Percentiles rank a stretch among this genome's conserved stretches.
phyloP scores from a whole-genome alignment of 805 yeast species.

The Pichia occidentalis region DNA sequence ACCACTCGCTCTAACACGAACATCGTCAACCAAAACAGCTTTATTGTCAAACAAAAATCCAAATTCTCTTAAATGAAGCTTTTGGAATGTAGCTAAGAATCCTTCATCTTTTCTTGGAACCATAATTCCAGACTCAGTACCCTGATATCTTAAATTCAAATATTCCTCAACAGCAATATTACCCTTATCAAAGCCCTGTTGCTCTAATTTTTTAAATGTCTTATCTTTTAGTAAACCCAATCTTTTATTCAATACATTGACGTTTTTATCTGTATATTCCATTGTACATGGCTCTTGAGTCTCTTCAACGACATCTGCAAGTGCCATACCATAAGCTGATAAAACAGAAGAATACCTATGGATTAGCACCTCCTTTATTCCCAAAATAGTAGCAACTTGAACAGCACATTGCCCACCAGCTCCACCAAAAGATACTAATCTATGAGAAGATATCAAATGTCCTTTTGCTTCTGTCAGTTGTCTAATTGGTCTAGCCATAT shows the following conservation, averaged over 20 bases:
- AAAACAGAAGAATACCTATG: constrained; percentile 79
- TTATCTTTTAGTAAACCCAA: constrained; percentile 38
- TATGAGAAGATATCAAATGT: constrained; percentile 54
- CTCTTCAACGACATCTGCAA: constrained; percentile 81
- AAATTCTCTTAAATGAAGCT: constrained; percentile 61
- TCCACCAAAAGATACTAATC: constrained; percentile 82
- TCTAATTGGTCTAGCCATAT: constrained; percentile 88
- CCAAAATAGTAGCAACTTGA: constrained; percentile 65
- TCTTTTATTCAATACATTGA: constrained; percentile 34
- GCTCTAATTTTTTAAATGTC: constrained; percentile 35
- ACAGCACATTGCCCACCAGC: constrained; percentile 92
- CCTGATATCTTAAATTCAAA: constrained; percentile 74
- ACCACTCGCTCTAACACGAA: constrained; percentile 71
- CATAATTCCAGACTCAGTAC: constrained; percentile 86
- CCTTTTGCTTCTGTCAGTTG: constrained; percentile 84
- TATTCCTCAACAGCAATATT: constrained; percentile 53
- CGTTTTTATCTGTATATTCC: constrained; percentile 31
- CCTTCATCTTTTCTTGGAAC: constrained; percentile 32
- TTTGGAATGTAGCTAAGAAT: constrained; percentile 41
- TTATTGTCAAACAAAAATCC: constrained; percentile 59
- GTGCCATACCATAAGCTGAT: constrained; percentile 82
- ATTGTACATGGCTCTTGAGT: constrained; percentile 65
- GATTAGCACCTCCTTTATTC: constrained; percentile 60
- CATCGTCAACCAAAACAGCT: constrained; percentile 56
- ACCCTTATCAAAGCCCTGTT: constrained; percentile 48